Percentiles rank a stretch among this genome's conserved stretches.
Evolutionary conservation across 2,329 filamentous ascomycete genomes (phyloP).

Genomic region (Sclerotinia nivalis): DNA sequence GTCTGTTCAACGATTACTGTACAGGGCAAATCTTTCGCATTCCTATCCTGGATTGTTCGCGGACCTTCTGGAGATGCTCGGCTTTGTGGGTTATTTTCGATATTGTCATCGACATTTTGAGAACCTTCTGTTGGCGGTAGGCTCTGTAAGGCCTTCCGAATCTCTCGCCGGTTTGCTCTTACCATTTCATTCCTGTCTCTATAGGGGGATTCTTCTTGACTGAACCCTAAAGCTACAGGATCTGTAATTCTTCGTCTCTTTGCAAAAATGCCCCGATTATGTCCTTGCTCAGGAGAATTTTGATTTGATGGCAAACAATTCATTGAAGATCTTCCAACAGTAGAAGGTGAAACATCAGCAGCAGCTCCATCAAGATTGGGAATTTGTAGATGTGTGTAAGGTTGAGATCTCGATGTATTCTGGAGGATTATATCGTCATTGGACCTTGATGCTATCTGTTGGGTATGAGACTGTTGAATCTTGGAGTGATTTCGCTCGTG

Average conservation of each 20-base stretch:
- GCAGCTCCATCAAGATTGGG: constrained; percentile 1
- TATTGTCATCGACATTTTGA: background rate
- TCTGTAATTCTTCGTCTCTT: constrained; percentile 15
- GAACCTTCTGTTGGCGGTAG: background rate
- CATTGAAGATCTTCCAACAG: background rate
- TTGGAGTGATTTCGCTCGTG: background rate
- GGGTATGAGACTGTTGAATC: background rate
- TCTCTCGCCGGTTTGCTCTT: constrained; percentile 13
- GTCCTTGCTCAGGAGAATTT: background rate
- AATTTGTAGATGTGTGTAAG: background rate
- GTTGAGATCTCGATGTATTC: background rate
- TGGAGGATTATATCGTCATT: background rate
- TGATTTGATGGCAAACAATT: background rate
- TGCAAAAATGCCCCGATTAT: background rate
- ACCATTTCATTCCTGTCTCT: constrained; percentile 20
- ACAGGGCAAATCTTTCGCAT: background rate
- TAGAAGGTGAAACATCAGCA: background rate
- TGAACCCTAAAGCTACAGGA: constrained; percentile 6
- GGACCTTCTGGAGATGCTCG: background rate
- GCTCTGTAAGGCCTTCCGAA: constrained; percentile 1
- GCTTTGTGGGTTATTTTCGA: background rate
- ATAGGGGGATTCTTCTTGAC: constrained; percentile 15
- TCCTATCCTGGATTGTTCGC: background rate
- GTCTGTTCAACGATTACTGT: constrained; percentile 3
- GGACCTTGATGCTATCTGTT: background rate